phyloP scores from a whole-genome alignment of 164 flowering plant species.

The Magnolia changhungtana region DNA sequence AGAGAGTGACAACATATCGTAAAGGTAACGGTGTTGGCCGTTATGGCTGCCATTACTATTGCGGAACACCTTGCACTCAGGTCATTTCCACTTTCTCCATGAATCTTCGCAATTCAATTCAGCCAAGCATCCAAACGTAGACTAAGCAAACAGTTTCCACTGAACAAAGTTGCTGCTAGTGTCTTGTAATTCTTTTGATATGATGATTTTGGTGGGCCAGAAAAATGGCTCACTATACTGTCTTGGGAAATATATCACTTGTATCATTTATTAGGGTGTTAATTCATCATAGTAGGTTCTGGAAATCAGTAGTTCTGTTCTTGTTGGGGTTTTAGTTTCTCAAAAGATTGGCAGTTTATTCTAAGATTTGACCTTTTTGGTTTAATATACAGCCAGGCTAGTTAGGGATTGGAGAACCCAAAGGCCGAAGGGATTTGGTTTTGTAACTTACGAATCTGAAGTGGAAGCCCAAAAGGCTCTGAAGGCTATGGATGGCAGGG shows the following conservation, averaged over 20 bases:
- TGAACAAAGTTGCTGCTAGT: too few relatives aligned
- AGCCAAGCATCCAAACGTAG: too few relatives aligned
- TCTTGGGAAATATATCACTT: not conserved
- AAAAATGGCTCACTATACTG: not conserved
- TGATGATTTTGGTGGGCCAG: too few relatives aligned
- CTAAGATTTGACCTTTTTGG: not conserved
- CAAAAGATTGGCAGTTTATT: not conserved
- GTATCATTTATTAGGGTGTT: not conserved
- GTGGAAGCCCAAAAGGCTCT: constrained; percentile 62
- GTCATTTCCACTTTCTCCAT: too few relatives aligned
- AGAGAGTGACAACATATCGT: too few relatives aligned
- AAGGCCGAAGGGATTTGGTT: constrained; percentile 84
- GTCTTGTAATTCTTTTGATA: too few relatives aligned
- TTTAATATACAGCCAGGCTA: constrained; percentile 45
- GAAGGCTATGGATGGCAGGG: constrained; percentile 73
- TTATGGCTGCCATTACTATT: too few relatives aligned
- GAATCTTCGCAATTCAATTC: too few relatives aligned
- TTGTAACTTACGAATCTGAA: constrained; percentile 58
- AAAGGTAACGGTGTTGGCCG: too few relatives aligned
- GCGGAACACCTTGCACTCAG: too few relatives aligned
- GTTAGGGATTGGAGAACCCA: constrained; percentile 45
- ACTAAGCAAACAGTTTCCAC: too few relatives aligned
- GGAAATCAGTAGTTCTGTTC: not conserved
- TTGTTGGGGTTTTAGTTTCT: not conserved
- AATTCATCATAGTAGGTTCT: not conserved